A percentile compares a stretch with the other conserved stretches of the same genome.
Conservation (phyloP, 2,329 filamentous ascomycete species). For the Fusarium palustre region DNA sequence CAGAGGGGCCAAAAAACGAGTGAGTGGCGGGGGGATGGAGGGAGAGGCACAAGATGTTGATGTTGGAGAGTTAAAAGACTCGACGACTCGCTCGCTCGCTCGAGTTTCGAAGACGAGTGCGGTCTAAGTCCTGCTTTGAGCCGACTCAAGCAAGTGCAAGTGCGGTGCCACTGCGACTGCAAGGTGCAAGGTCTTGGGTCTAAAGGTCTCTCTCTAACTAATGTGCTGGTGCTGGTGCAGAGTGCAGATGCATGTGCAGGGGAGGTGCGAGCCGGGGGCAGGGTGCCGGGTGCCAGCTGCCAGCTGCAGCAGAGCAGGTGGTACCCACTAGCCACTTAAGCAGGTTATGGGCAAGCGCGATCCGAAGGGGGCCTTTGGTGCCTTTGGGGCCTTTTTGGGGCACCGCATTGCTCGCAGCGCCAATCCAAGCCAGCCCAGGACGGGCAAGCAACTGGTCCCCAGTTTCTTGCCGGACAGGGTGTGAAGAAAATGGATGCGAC, state of each 20-base stretch:
- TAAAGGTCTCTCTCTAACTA: slow-evolving; percentile 1
- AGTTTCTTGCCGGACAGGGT: slow-evolving; percentile 29
- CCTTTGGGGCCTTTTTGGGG: not conserved
- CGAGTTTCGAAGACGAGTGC: slow-evolving; percentile 46
- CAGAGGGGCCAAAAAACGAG: slow-evolving; percentile 41
- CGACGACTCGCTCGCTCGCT: slow-evolving; percentile 9
- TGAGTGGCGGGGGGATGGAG: slow-evolving; percentile 40
- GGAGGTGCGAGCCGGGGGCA: slow-evolving; percentile 41
- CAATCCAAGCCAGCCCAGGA: slow-evolving; percentile 16
- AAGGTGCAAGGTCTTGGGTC: slow-evolving; percentile 12
- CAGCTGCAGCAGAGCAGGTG: slow-evolving; percentile 42
- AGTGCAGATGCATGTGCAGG: slow-evolving; percentile 25
- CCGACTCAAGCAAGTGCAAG: slow-evolving; percentile 41
- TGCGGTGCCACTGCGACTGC: slow-evolving; percentile 41
- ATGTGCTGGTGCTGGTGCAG: slow-evolving; percentile 24
- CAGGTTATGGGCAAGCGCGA: slow-evolving; percentile 41
- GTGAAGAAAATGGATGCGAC: slow-evolving; percentile 11
- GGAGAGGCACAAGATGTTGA: slow-evolving; percentile 45
- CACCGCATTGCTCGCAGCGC: slow-evolving; percentile 31
- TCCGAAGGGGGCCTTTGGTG: slow-evolving; percentile 19
- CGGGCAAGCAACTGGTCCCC: slow-evolving; percentile 35
- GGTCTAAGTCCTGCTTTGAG: slow-evolving; percentile 48
- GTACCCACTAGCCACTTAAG: slow-evolving; percentile 38
- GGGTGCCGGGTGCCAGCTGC: slow-evolving; percentile 42
- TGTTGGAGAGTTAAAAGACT: slow-evolving; percentile 45